Evolutionary conservation across 116 monocot species (phyloP).

Genomic region (Thalassia testudinum): DNA sequence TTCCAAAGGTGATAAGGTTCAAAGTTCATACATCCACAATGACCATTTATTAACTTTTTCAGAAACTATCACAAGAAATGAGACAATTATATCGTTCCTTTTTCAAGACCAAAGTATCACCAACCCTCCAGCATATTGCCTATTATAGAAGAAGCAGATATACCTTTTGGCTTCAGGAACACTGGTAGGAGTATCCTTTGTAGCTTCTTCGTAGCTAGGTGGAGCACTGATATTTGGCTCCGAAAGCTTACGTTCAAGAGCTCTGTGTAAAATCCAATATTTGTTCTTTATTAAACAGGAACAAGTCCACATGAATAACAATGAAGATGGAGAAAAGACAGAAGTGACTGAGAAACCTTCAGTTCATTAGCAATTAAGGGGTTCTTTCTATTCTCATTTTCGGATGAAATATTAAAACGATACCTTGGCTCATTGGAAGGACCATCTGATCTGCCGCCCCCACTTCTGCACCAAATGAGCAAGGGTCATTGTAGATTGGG

Average conservation of each 20-base stretch:
- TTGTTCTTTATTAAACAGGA: neutral
- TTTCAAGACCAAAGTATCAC: too few relatives aligned
- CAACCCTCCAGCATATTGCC: too few relatives aligned
- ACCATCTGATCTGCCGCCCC: conserved; percentile 44
- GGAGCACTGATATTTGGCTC: conserved; percentile 46
- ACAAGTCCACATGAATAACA: too few relatives aligned
- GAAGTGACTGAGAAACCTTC: too few relatives aligned
- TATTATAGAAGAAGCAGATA: neutral
- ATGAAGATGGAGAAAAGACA: too few relatives aligned
- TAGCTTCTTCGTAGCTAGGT: conserved; percentile 72
- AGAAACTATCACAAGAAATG: too few relatives aligned
- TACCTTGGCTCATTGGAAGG: conserved; percentile 54
- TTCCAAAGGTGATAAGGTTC: too few relatives aligned
- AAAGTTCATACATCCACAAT: too few relatives aligned
- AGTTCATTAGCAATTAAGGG: too few relatives aligned
- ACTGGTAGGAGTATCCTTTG: conserved; percentile 17
- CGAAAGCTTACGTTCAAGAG: conserved; percentile 39
- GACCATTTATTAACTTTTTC: too few relatives aligned
- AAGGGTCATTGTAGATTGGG: neutral
- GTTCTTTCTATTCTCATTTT: too few relatives aligned
- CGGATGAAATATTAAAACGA: neutral
- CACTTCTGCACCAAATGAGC: conserved; percentile 22
- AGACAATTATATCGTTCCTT: too few relatives aligned
- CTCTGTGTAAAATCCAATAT: conserved; percentile 14
- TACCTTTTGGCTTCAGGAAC: conserved; percentile 44